These are phyloP conservation scores for Jatropha multifida DNA, from an alignment of 441 rosid genomes.

Conservation along the genomic window DNA sequence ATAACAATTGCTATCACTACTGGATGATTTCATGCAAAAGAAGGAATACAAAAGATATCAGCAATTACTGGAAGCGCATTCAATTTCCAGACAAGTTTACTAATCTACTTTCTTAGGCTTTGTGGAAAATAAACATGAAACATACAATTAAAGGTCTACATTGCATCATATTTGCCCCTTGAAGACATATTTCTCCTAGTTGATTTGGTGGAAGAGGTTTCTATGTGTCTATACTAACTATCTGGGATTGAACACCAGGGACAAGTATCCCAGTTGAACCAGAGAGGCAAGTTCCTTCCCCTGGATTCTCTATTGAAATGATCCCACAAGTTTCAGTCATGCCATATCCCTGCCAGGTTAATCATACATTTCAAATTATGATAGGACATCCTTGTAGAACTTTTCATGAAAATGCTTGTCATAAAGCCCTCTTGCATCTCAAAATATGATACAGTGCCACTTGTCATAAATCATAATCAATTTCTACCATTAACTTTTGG, in stretches of 20 bases:
- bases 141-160: slow-evolving; percentile 35
- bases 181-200: slow-evolving; percentile 70
- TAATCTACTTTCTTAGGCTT: neutral
- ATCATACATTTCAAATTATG: neutral
- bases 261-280: slow-evolving; percentile 73
- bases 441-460: neutral
- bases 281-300: slow-evolving; percentile 40
- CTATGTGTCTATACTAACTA: slow-evolving; percentile 50
- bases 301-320: slow-evolving; percentile 51
- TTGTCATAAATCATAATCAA: neutral
- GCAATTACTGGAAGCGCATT: neutral
- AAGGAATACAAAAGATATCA: neutral
- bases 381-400: neutral
- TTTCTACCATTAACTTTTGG: neutral
- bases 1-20: neutral
- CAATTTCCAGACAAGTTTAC: neutral
- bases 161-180: slow-evolving; percentile 83
- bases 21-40: neutral
- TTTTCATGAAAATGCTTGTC: neutral
- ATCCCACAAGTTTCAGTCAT: slow-evolving; percentile 83
- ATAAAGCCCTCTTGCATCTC: neutral
- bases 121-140: neutral
- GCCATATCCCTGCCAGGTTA: slow-evolving; percentile 58
- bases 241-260: slow-evolving; percentile 71
- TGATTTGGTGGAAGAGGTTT: slow-evolving; percentile 72